Conservation (phyloP, 352 stramenopile genomes). For the Globisporangium okanoganense region DNA sequence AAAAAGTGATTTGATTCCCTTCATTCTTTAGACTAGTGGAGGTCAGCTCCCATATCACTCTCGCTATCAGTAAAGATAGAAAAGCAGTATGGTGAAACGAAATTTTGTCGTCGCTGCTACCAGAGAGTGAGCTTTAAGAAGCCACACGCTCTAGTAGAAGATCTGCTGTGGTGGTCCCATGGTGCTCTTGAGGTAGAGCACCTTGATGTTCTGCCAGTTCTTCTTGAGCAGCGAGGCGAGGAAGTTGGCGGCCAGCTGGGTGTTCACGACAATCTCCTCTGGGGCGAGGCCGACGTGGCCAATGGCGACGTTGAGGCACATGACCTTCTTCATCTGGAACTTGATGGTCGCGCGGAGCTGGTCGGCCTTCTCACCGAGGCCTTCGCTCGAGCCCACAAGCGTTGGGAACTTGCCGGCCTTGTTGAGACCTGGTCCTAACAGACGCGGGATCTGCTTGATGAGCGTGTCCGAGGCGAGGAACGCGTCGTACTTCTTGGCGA, state of each 20-base stretch:
- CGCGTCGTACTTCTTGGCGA: constrained; percentile 99
- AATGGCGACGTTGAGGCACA: constrained; percentile 99
- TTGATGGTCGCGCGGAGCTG: constrained; percentile 99
- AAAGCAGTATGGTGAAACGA: constrained; percentile 34
- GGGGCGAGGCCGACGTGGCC: constrained; percentile 94
- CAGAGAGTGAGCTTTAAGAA: background rate
- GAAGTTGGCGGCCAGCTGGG: constrained; percentile 98
- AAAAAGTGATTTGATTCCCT: constrained; percentile 34
- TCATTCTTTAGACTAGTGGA: constrained; percentile 38
- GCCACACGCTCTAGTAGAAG: constrained; percentile 94
- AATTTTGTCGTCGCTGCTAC: constrained; percentile 19
- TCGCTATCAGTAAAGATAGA: background rate
- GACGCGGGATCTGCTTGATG: constrained; percentile 99
- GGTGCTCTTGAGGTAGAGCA: constrained; percentile 99
- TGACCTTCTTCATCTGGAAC: constrained; percentile 99
- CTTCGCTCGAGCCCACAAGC: constrained; percentile 92
- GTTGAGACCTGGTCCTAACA: constrained; percentile 98
- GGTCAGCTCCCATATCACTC: constrained; percentile 33
- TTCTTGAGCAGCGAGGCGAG: constrained; percentile 99
- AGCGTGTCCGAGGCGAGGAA: constrained; percentile 99
- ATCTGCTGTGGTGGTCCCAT: constrained; percentile 99
- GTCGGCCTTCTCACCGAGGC: constrained; percentile 98
- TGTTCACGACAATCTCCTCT: constrained; percentile 98
- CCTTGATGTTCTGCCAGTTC: constrained; percentile 99
- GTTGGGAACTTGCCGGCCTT: constrained; percentile 99